These are phyloP conservation scores for Megacollybia platyphylla DNA, from an alignment of 1,284 basidiomycete species.

Conservation along the genomic window DNA sequence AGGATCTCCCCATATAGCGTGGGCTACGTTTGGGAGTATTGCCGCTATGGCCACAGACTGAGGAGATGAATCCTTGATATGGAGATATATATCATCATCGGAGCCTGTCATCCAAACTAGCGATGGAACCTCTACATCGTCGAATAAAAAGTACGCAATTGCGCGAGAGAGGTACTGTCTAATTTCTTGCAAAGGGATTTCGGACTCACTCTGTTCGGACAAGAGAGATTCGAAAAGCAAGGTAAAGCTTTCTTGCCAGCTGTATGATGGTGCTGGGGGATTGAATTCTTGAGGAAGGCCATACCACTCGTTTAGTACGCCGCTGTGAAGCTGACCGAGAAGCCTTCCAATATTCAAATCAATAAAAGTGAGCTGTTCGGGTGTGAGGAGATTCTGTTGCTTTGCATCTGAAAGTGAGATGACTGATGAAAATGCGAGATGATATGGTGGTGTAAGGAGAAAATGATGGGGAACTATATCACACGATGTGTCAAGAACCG, in stretches of 20 bases:
- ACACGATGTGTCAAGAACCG: constrained; percentile 23
- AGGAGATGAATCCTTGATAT: constrained; percentile 12
- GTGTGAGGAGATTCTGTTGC: constrained; percentile 22
- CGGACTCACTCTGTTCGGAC: constrained; percentile 1
- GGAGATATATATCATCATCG: constrained; percentile 37
- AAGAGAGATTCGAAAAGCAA: constrained; percentile 30
- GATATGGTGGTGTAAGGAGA: constrained; percentile 23
- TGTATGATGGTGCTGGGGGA: constrained; percentile 27
- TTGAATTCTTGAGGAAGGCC: constrained; percentile 28
- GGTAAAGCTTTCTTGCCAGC: constrained; percentile 65
- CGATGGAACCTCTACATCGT: constrained; percentile 59
- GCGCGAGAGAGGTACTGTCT: constrained; percentile 45
- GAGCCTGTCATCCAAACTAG: constrained; percentile 49
- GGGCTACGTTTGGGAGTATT: constrained; percentile 36
- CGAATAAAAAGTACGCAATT: constrained; percentile 61
- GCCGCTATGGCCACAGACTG: constrained; percentile 20
- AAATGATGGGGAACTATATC: constrained; percentile 24
- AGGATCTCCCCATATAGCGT: constrained; percentile 65
- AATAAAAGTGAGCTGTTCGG: constrained; percentile 28
- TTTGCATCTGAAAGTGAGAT: constrained; percentile 26
- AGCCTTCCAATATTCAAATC: constrained; percentile 45
- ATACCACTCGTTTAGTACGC: constrained; percentile 61
- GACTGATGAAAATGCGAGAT: constrained; percentile 18
- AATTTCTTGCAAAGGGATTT: constrained; percentile 29
- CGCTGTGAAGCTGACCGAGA: constrained; percentile 45